Evolutionary conservation across 768 basidiomycete species (phyloP), one percentile per base, ranked within the genome.

Genomic region (Cystofilobasidium ferigula): DNA sequence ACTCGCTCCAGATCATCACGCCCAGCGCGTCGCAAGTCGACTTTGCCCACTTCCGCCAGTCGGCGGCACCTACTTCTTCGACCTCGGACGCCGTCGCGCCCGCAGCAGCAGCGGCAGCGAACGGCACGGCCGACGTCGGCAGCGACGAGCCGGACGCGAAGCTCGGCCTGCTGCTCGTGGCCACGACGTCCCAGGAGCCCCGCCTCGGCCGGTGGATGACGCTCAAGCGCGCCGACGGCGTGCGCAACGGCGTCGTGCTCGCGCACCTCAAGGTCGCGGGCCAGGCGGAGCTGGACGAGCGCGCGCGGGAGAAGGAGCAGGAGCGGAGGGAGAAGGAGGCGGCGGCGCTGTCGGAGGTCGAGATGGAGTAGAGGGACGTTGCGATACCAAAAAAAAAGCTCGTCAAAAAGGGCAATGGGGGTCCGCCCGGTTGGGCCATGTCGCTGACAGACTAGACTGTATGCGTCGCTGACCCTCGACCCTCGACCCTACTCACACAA

Each of bases 141-240:
- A 45, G 66, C 58, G 34, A 36, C 28, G 24, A 68, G 47, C 36
- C 57, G 61, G 38, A 63, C 60, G n/a, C 61, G 16, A 66, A 67
- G 32, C 70, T 78, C 2, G 69, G 72, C 82, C 61, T 76, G 6
- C 54, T 93, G 62, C 74, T 99, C 40, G 82, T 90, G 20, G 91
- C 85, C 8, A 89, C 86, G 13, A 74, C 90, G 22, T 88, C 87
- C 2, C 88, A 92, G 73, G 95, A 99, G 74, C 88, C 86, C 73
- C 82, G 88, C 64, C 74, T 94, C 40, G 94, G 95, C 2, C 80
- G 95, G 69, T 99, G 95, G 94, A 75, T 90, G 72, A 81, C 79
- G 57, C 72, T 88, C 64, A 88, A 86, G 73, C 78, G 79, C 57
- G 86, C 87, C 1, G 56, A 42, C 45, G 67, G 67, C n/a, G 84